Conservation (phyloP, 2,329 filamentous ascomycete genomes). For the Penicillium rolfsii region DNA sequence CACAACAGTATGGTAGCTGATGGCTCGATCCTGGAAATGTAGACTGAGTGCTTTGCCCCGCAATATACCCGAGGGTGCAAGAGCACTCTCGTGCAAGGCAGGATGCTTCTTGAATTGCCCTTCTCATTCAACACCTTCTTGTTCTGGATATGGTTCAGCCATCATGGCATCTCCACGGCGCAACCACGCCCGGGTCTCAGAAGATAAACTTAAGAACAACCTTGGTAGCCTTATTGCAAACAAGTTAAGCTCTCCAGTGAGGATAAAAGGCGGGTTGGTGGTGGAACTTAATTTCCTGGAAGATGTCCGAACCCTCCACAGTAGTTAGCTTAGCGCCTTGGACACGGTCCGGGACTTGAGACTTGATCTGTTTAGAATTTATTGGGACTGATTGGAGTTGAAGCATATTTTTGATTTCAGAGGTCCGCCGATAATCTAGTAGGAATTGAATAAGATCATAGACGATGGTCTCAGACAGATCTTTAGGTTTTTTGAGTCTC, state of each 20-base stretch:
- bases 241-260: not conserved
- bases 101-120: not conserved
- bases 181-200: not conserved
- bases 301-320: not conserved
- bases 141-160: not conserved
- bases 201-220: not conserved
- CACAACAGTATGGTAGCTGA: not conserved
- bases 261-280: not conserved
- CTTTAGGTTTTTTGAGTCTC: not conserved
- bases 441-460: not conserved
- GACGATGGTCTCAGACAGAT: not conserved
- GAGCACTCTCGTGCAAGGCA: not conserved
- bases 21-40: too few relatives aligned
- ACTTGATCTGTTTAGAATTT: not conserved
- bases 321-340: not conserved
- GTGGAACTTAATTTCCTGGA: not conserved
- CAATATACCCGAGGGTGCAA: not conserved
- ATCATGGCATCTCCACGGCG: not conserved
- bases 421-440: too few relatives aligned
- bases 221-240: not conserved
- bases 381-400: too few relatives aligned
- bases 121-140: not conserved
- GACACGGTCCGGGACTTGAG: too few relatives aligned
- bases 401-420: not conserved
- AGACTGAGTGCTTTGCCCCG: not conserved